These are phyloP conservation scores for Rubia yunnanensis DNA, from an alignment of 257 asterid genomes.

Conservation along the genomic window DNA sequence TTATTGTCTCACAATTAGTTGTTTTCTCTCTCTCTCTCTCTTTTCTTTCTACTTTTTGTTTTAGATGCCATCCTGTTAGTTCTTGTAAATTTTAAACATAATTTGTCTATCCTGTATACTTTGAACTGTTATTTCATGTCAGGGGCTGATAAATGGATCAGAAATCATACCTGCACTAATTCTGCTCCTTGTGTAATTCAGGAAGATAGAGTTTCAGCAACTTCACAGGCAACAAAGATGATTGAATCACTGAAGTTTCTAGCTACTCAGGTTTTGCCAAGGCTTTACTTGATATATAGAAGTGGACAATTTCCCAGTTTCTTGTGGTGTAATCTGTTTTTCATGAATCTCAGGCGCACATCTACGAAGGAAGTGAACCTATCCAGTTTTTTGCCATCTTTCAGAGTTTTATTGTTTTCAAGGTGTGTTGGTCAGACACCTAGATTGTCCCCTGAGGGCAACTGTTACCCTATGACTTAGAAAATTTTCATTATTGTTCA, in stretches of 20 bases:
- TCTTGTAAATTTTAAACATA: background rate
- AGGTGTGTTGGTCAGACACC: constrained; percentile 46
- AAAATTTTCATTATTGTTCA: constrained; percentile 3
- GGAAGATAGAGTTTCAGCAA: constrained; percentile 80
- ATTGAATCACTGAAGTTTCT: constrained; percentile 74
- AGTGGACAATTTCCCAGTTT: background rate
- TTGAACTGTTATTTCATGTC: background rate
- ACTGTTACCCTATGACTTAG: constrained; percentile 7
- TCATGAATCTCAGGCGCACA: constrained; percentile 52
- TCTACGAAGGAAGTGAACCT: constrained; percentile 83
- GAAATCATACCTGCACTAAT: constrained; percentile 4
- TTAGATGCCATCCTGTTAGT: background rate
- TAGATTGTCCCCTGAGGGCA: background rate
- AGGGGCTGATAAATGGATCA: constrained; percentile 7
- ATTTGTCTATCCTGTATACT: background rate
- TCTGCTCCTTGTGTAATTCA: constrained; percentile 15
- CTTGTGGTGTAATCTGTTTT: constrained; percentile 15
- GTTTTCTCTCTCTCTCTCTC: background rate
- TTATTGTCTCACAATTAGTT: background rate
- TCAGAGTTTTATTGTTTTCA: constrained; percentile 83
- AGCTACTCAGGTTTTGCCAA: constrained; percentile 64
- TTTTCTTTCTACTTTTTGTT: background rate
- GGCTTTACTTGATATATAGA: background rate
- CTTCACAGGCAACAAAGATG: constrained; percentile 88
- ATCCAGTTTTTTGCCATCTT: constrained; percentile 86